These are phyloP conservation scores for Lablab purpureus DNA, from an alignment of 306 rosid genomes.

Conservation along the genomic window DNA sequence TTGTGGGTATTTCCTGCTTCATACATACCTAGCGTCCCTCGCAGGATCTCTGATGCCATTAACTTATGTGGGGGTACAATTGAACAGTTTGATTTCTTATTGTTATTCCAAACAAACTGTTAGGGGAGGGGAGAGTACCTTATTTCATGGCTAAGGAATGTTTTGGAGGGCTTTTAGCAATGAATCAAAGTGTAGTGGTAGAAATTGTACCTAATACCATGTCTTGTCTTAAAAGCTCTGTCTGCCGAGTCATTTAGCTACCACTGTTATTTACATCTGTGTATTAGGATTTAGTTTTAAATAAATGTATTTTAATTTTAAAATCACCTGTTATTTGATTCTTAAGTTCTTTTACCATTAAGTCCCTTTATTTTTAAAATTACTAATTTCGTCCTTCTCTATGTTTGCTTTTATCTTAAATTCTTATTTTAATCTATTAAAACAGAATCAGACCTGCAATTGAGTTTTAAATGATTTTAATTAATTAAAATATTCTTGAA, in stretches of 20 bases:
- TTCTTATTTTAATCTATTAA: too few species aligned
- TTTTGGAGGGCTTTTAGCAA: background rate
- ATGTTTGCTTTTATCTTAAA: background rate
- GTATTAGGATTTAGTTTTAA: background rate
- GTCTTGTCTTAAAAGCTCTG: background rate
- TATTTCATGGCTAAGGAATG: background rate
- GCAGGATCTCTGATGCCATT: background rate
- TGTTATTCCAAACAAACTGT: background rate
- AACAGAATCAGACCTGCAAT: too few species aligned
- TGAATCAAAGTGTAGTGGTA: background rate
- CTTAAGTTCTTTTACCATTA: background rate
- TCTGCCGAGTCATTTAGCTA: background rate
- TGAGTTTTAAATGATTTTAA: too few species aligned
- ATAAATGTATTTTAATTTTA: background rate
- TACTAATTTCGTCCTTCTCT: background rate
- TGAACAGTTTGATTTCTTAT: background rate
- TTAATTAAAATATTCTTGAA: too few species aligned
- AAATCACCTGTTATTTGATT: background rate
- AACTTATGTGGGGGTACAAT: background rate
- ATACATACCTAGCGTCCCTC: background rate
- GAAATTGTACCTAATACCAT: constrained; percentile 14
- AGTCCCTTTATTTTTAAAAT: background rate
- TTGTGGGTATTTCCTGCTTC: constrained; percentile 2
- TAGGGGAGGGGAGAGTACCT: background rate
- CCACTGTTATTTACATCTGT: background rate